Evolutionary conservation across 768 basidiomycete species (phyloP), one percentile per base, ranked within the genome.

Genomic region (Tylopilus sp.): DNA sequence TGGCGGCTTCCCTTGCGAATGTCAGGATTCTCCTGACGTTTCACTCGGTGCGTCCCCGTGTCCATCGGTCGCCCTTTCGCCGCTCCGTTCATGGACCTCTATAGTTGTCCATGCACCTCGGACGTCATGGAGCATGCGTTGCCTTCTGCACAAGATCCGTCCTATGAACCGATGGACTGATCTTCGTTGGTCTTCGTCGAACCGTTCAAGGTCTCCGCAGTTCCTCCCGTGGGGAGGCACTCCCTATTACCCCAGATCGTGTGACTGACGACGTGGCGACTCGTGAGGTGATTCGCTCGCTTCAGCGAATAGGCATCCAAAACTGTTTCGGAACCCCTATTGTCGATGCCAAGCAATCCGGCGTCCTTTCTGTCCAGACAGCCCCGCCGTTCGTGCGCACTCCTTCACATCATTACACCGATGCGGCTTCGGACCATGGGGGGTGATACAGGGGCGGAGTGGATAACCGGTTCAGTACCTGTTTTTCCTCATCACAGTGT

Each of bases 181-280:
- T 64, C 52, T 53, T 33, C 44, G 54, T 58, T 56, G 22, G 37
- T 34, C 33, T 51, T 49, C 44, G 56, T 56, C 31, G 37, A 46
- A 41, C 43, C 33, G 21, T 41, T 52, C n/a, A 41, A 34, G 34
- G 26, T 52, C 59, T 63, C 64, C 63, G 62, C 59, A 58, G 58
- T 54, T 44, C 48, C 37, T 60, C 55, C 54, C 57, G 48, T 65
- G 62, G 57, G 52, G 49, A n/a, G 42, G 54, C 53, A 57, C 60
- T 60, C 55, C 10, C 60, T 62, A 65, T 65, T 66, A 66, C 64
- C 64, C 65, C 65, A 58, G 60, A 65, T 65, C 54, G 63, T 65
- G 65, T 65, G 65, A 65, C 31, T 5, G 21, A n/a, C 21, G 40
- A 36, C 40, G 45, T 53, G 59, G 52, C 44, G 13, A 13, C 14